Percentiles rank a stretch among this genome's conserved stretches.
These are phyloP conservation scores for Phytophthora foliorum DNA, from an alignment of 352 stramenopile species.

Conservation along the genomic window DNA sequence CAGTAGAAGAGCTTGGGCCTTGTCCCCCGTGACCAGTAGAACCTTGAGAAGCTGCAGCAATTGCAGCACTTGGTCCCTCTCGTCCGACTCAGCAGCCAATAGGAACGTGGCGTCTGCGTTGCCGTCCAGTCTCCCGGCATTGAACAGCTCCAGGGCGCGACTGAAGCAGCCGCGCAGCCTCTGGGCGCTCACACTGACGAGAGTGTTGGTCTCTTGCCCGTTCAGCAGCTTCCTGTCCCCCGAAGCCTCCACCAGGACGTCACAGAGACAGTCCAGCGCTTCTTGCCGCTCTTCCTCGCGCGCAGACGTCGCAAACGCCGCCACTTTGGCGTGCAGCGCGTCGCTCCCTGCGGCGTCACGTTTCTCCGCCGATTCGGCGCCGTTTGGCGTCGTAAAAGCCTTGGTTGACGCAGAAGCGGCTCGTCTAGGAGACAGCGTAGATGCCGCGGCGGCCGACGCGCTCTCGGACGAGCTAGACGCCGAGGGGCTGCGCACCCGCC, in stretches of 20 bases:
- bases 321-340: slow-evolving; percentile 21
- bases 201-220: slow-evolving; percentile 22
- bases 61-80: slow-evolving; percentile 18
- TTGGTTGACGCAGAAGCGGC: slow-evolving; percentile 20
- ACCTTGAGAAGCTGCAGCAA: slow-evolving; percentile 40
- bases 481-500: slow-evolving; percentile 21
- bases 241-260: slow-evolving; percentile 2
- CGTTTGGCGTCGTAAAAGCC: slow-evolving; percentile 6
- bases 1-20: slow-evolving; percentile 42
- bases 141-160: slow-evolving; percentile 49
- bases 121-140: slow-evolving; percentile 37
- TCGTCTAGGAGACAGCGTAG: slow-evolving; percentile 13
- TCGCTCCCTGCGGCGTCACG: not conserved
- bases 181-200: slow-evolving; percentile 47
- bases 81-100: slow-evolving; percentile 10
- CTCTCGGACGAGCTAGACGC: slow-evolving; percentile 23
- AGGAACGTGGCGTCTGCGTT: slow-evolving; percentile 19
- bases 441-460: not conserved
- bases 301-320: slow-evolving; percentile 24
- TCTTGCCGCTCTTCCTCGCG: not conserved
- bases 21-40: slow-evolving; percentile 30
- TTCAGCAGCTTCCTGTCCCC: slow-evolving; percentile 7
- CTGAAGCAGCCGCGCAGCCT: slow-evolving; percentile 44
- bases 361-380: slow-evolving; percentile 12
- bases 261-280: slow-evolving; percentile 9